Evolutionary conservation across 805 yeast genomes (phyloP), one percentile per base, ranked within the genome.

Genomic region (Nakazawaea wyomingensis): DNA sequence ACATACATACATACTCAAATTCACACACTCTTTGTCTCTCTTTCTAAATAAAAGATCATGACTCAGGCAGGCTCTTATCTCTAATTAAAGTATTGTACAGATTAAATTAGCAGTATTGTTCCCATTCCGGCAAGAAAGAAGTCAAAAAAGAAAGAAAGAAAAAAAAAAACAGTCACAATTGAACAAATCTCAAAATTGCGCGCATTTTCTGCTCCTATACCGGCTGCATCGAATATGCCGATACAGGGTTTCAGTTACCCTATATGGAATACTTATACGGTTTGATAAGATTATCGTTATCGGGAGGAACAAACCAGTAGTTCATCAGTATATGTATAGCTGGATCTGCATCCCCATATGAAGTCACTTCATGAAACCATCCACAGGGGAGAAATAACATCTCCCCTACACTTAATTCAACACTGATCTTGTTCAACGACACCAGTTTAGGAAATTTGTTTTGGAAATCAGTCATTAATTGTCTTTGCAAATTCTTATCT

Each of bases 291-390:
- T n/a, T 4, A 17, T 46, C 40, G 0, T 67, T 68, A 35, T 69
- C 69, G 0, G 88, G 87, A 4, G 90, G 87, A 6, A 76, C 67
- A 54, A 76, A 82, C 91, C 91, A 84, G 59, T 83, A 84, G 54
- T 84, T 84, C 9, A 82, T 52, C 0, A 90, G 89, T 28, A 75
- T 65, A 52, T 84, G 91, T 3, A 68, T 60, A 22, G 54, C 54
- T 8, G 27, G 27, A 13, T 50, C 56, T 2, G 35, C 37, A 13
- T 46, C 34, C 3, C 82, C 81, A 56, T 66, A 80, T 8, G 86
- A 80, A 1, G 85, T 74, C 2, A 84, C 91, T 56, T 84, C 91
- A 56, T 84, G 91, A 53, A 84, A 84, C 90, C 90, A 84, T 3
- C 91, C 89, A 1, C 85, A 74, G 0, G 91, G 91, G 20, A 84